Evolutionary conservation across 495 filamentous ascomycete genomes (phyloP).

Genomic region (Aspergillus cavernicola): DNA sequence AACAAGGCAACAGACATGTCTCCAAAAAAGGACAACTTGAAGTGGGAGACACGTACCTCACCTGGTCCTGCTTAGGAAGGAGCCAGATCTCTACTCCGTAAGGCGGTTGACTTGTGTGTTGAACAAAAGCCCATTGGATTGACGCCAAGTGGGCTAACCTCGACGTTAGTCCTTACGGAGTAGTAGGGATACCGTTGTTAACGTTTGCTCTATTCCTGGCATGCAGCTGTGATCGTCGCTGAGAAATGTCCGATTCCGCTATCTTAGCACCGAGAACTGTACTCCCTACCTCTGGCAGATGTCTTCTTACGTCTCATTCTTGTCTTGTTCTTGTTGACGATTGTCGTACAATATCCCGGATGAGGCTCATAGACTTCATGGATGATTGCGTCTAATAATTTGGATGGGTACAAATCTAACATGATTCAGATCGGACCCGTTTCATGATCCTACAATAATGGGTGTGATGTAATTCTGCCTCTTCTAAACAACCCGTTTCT

Average conservation of each 20-base stretch:
- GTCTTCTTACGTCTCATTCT: too few relatives aligned
- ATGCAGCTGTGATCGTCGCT: conserved; percentile 21
- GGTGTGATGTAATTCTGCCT: neutral
- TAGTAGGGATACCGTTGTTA: conserved; percentile 16
- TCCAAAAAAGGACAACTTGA: too few relatives aligned
- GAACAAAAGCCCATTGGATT: conserved; percentile 16
- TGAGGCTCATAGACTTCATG: neutral
- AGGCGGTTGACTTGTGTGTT: too few relatives aligned
- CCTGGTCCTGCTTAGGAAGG: conserved; percentile 1
- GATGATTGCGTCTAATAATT: neutral
- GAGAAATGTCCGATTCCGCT: conserved; percentile 18
- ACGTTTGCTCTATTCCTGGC: conserved; percentile 19
- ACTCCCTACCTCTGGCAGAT: too few relatives aligned
- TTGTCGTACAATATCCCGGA: neutral
- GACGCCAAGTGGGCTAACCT: conserved; percentile 7
- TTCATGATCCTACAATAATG: neutral
- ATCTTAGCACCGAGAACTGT: neutral
- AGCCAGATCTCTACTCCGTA: neutral
- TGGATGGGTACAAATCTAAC: neutral
- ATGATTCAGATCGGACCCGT: conserved; percentile 2
- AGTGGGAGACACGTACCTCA: too few relatives aligned
- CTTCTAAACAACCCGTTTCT: neutral
- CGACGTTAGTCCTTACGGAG: too few relatives aligned
- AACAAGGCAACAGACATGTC: neutral
- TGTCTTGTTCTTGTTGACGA: neutral